phyloP scores from a whole-genome alignment of 192 early-diverging fungal genomes.

The Pilobolus umbonatus region DNA sequence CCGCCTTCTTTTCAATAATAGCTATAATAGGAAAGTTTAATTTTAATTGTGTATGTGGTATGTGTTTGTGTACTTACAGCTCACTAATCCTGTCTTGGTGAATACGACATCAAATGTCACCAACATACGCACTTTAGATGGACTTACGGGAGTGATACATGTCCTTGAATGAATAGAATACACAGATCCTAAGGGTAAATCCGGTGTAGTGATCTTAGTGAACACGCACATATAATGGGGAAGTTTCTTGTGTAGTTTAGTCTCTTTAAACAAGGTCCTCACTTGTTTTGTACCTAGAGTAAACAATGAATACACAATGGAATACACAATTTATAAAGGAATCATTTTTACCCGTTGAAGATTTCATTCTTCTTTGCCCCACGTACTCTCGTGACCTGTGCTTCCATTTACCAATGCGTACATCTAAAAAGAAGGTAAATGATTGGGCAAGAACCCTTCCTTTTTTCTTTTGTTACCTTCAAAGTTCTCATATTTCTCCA shows the following conservation, averaged over 20 bases:
- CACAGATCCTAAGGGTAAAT: conserved; percentile 41
- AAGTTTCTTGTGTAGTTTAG: conserved; percentile 40
- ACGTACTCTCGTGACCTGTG: conserved; percentile 5
- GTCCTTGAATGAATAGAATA: conserved; percentile 44
- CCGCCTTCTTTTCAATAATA: conserved; percentile 25
- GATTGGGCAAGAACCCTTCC: too few relatives aligned
- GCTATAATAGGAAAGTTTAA: conserved; percentile 7
- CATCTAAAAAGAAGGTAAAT: too few relatives aligned
- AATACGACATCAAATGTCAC: conserved; percentile 46
- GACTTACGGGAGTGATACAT: conserved; percentile 48
- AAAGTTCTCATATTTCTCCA: conserved; percentile 39
- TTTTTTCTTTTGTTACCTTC: conserved; percentile 30
- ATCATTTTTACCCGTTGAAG: conserved; percentile 27
- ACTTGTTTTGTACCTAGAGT: conserved; percentile 41
- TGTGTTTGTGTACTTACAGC: conserved; percentile 34
- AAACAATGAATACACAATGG: neutral
- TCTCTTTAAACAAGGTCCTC: conserved; percentile 40
- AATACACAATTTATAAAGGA: conserved; percentile 5
- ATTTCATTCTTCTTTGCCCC: conserved; percentile 18
- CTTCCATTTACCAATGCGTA: conserved; percentile 33
- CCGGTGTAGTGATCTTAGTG: conserved; percentile 42
- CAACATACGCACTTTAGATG: conserved; percentile 36
- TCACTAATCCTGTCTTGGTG: conserved; percentile 46
- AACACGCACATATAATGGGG: conserved; percentile 41
- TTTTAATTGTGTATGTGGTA: neutral